phyloP scores from a whole-genome alignment of 371 early-diverging fungal genomes.

The Batrachochytrium dendrobatidis region DNA sequence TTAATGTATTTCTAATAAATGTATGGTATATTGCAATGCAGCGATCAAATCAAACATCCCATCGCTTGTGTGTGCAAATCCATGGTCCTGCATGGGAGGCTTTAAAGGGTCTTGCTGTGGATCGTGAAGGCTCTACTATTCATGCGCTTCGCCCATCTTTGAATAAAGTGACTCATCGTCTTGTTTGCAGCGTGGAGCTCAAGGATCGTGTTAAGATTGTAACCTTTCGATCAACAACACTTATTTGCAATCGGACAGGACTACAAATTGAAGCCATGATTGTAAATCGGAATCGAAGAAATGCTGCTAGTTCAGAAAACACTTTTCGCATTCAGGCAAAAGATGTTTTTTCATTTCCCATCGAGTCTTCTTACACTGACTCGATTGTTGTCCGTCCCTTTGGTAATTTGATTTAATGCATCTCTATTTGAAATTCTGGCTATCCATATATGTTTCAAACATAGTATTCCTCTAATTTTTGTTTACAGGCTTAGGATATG shows the following conservation, averaged over 20 bases:
- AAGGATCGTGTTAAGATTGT: conserved; percentile 84
- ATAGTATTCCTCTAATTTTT: background rate
- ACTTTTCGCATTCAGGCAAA: conserved; percentile 52
- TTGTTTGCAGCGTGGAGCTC: conserved; percentile 81
- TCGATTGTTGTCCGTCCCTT: conserved; percentile 76
- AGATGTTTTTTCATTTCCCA: conserved; percentile 76
- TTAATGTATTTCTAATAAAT: too few relatives aligned
- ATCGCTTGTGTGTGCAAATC: conserved; percentile 76
- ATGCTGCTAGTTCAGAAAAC: conserved; percentile 27
- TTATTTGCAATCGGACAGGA: conserved; percentile 72
- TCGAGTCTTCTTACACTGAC: conserved; percentile 73
- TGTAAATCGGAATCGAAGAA: conserved; percentile 55
- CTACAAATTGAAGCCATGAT: conserved; percentile 74
- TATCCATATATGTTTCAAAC: too few relatives aligned
- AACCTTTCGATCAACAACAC: conserved; percentile 78
- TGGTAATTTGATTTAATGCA: conserved; percentile 35
- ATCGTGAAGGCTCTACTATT: conserved; percentile 72
- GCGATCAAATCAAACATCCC: conserved; percentile 34
- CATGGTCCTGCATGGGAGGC: conserved; percentile 86
- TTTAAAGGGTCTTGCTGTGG: conserved; percentile 76
- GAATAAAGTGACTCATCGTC: conserved; percentile 67
- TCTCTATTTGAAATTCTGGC: too few relatives aligned
- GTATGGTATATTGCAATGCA: conserved; percentile 4
- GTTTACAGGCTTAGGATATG: conserved; percentile 68
- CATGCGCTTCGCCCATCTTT: conserved; percentile 74